Base-by-base conservation (phyloP, 192 early-diverging fungal genomes). In the Coemansia sp. region DNA sequence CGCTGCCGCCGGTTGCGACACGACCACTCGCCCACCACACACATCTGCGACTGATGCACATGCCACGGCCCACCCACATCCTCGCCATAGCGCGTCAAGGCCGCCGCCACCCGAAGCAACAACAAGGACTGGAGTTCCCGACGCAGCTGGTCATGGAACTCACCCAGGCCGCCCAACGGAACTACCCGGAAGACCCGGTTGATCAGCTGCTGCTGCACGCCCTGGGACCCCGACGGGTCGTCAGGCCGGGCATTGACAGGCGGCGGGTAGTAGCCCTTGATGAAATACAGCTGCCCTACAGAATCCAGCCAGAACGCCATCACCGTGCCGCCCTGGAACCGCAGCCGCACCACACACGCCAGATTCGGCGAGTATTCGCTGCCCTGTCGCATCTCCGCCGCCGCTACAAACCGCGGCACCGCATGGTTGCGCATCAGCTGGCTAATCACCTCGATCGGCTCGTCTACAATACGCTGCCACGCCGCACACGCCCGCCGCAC, bases 11-110 rank as follows among this genome's bases (percentile, higher is more conserved):
- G 45, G 34, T 58, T 58, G 32, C 58, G 45, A n/a, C n/a, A n/a
- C 63, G 63, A 65, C 54, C 54, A 56, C 50, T 73, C 69, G 45
- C 69, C 69, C 0, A 73, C 58, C 5, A 65, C 69, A 17, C 69
- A 73, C 34, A 57, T 47, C 51, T 73, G 69, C 46, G 69, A 60
- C 69, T 73, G 69, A 30, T 73, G 69, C 20, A 73, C 69, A 21
- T 61, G 60, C 62, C 69, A 73, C 22, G 49, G 63, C 4, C 69
- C 69, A 20, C 32, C 53, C 0, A 10, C 13, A 0, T 46, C 42
- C 31, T 38, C 50, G 20, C 54, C 52, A 32, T 36, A 36, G 33
- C 69, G 38, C 6, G 69, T 57, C 23, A 73, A 26, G 1, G 69
- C 69, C 4, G 62, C 54, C 0, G 69, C 69, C 0, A 61, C 69